Evolutionary conservation across 768 basidiomycete species (phyloP).

Genomic region (Kwoniella sp.): DNA sequence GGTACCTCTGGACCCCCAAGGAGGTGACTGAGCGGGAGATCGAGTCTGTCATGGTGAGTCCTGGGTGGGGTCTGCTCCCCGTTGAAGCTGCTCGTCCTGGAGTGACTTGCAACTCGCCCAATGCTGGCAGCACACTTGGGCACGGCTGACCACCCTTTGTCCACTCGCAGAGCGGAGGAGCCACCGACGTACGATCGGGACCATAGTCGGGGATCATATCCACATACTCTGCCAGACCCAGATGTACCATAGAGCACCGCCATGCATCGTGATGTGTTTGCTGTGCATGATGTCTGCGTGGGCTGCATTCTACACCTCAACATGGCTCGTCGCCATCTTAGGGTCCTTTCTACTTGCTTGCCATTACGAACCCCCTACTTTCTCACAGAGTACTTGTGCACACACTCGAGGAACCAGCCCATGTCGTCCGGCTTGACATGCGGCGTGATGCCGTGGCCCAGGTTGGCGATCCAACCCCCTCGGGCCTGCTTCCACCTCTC

Average conservation of each 20-base stretch:
- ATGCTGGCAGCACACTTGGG: background rate
- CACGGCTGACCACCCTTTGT: no score
- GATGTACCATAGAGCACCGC: no score
- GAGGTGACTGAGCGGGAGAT: conserved; percentile 45
- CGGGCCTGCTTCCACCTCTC: conserved; percentile 63
- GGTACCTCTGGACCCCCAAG: conserved; percentile 39
- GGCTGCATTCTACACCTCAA: no score
- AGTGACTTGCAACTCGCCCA: background rate
- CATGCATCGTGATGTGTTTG: no score
- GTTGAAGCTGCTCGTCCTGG: no score
- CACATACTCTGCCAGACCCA: no score
- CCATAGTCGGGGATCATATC: conserved; percentile 7
- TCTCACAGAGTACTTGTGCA: conserved; percentile 47
- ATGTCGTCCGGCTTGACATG: conserved; percentile 91
- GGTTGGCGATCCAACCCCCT: conserved; percentile 89
- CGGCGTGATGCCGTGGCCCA: conserved; percentile 96
- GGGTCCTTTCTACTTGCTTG: no score
- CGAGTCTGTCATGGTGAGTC: conserved; percentile 50
- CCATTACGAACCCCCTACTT: no score
- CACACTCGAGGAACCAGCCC: conserved; percentile 81
- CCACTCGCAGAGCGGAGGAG: conserved; percentile 36
- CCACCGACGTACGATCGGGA: conserved; percentile 36
- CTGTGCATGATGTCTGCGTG: no score
- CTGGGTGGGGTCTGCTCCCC: no score
- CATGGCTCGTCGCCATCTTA: no score